Percentiles rank a stretch among this genome's conserved stretches.
phyloP scores from a whole-genome alignment of 441 rosid species.

The Gossypium lobatum region DNA sequence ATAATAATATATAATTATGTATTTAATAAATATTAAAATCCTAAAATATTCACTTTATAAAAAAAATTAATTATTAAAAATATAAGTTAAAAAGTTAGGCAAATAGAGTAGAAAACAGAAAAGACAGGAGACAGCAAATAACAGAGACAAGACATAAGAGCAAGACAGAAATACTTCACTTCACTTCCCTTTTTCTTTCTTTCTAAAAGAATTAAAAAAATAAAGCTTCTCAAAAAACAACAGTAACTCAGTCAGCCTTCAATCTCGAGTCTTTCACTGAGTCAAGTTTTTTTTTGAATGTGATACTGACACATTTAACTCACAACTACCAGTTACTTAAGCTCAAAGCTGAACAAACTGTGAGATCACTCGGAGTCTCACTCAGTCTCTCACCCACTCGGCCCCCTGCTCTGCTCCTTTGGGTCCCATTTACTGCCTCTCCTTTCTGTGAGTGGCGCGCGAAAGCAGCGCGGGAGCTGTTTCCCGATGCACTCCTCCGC shows the following conservation, averaged over 20 bases:
- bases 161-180: conserved; percentile 30
- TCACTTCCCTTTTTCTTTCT: background rate
- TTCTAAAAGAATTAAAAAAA: too few species aligned
- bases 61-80: too few species aligned
- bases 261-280: background rate
- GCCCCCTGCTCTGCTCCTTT: background rate
- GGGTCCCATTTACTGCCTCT: conserved; percentile 10
- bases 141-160: conserved; percentile 21
- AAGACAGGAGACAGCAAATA: background rate
- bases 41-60: too few species aligned
- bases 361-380: too few species aligned
- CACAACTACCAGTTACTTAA: background rate
- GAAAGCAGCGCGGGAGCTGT: conserved; percentile 90
- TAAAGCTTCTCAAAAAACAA: background rate
- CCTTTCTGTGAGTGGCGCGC: conserved; percentile 50
- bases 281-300: background rate
- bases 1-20: too few species aligned
- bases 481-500: conserved; percentile 41
- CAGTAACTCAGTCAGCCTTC: background rate
- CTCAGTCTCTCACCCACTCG: background rate
- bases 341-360: too few species aligned
- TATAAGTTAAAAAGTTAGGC: background rate
- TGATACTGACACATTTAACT: background rate
- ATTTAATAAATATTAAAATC: too few species aligned
- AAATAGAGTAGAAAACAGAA: background rate